phyloP scores from a whole-genome alignment of 1,284 basidiomycete genomes.

The Polyporus tsugae region DNA sequence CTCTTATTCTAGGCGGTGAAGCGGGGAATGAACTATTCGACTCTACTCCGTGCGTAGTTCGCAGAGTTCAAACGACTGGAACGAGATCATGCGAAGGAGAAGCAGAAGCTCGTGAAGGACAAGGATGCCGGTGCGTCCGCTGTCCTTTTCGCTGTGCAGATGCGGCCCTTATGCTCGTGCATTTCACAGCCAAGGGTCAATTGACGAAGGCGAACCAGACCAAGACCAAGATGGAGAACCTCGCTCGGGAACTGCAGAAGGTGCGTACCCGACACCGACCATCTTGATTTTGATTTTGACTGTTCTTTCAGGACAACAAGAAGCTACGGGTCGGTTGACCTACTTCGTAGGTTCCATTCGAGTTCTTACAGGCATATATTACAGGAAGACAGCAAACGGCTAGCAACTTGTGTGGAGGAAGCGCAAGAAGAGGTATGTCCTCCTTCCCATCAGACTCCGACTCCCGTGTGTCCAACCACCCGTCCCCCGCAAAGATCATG shows the following conservation, averaged over 20 bases:
- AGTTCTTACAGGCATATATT: conserved; percentile 28
- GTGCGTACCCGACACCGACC: conserved; percentile 47
- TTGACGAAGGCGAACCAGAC: conserved; percentile 86
- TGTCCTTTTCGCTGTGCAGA: background rate
- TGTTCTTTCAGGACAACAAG: conserved; percentile 75
- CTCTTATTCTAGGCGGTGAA: conserved; percentile 10
- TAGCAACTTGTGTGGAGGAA: conserved; percentile 80
- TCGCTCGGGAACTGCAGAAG: conserved; percentile 86
- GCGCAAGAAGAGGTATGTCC: conserved; percentile 77
- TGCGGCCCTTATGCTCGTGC: conserved; percentile 6
- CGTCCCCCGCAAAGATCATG: conserved; percentile 55
- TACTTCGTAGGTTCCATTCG: background rate
- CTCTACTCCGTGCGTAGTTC: conserved; percentile 57
- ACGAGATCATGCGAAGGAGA: conserved; percentile 86
- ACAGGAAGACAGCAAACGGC: conserved; percentile 83
- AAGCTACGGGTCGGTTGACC: conserved; percentile 69
- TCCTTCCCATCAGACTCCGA: conserved; percentile 8
- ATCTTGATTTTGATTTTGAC: conserved; percentile 29
- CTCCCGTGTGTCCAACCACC: background rate
- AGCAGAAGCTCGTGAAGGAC: conserved; percentile 86
- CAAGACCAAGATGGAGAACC: conserved; percentile 87
- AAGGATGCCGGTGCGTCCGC: conserved; percentile 77
- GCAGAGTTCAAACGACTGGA: conserved; percentile 84
- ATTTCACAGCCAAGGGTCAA: conserved; percentile 73
- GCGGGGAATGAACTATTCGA: conserved; percentile 8